Evolutionary conservation across 352 stramenopile genomes (phyloP).

Genomic region (Saprolegnia parasitica): DNA sequence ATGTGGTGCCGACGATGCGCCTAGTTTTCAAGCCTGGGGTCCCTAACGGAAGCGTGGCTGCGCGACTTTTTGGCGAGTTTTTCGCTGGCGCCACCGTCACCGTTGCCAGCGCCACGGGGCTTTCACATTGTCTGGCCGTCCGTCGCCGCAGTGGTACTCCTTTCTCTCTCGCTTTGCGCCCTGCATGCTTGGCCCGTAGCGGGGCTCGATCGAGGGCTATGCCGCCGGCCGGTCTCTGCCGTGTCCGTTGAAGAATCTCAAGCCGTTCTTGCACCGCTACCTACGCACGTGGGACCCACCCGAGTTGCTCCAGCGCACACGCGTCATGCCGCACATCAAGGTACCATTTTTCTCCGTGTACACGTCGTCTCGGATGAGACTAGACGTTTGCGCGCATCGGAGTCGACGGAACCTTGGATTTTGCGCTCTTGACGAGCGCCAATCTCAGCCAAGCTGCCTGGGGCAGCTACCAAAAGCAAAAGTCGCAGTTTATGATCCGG

Average conservation of each 20-base stretch:
- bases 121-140: constrained; percentile 79
- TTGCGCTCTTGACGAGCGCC: constrained; percentile 70
- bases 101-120: constrained; percentile 41
- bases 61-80: constrained; percentile 64
- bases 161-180: constrained; percentile 8
- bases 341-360: background rate
- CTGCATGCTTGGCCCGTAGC: background rate
- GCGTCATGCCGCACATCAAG: constrained; percentile 83
- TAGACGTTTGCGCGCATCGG: constrained; percentile 59
- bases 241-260: constrained; percentile 82
- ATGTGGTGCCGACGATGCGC: background rate
- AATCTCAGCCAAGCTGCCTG: constrained; percentile 83
- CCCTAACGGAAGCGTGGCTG: constrained; percentile 77
- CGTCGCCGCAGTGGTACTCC: constrained; percentile 65
- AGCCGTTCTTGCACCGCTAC: constrained; percentile 81
- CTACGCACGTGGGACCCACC: constrained; percentile 71
- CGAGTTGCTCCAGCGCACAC: constrained; percentile 48
- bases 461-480: constrained; percentile 66
- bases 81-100: constrained; percentile 33
- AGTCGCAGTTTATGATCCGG: constrained; percentile 73
- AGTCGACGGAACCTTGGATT: constrained; percentile 46
- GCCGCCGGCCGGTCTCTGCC: constrained; percentile 60
- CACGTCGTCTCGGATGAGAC: background rate
- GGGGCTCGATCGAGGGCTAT: constrained; percentile 65
- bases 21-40: constrained; percentile 78